These are phyloP conservation scores for Sclerotinia glacialis DNA, from an alignment of 2,329 filamentous ascomycete genomes.

Conservation along the genomic window DNA sequence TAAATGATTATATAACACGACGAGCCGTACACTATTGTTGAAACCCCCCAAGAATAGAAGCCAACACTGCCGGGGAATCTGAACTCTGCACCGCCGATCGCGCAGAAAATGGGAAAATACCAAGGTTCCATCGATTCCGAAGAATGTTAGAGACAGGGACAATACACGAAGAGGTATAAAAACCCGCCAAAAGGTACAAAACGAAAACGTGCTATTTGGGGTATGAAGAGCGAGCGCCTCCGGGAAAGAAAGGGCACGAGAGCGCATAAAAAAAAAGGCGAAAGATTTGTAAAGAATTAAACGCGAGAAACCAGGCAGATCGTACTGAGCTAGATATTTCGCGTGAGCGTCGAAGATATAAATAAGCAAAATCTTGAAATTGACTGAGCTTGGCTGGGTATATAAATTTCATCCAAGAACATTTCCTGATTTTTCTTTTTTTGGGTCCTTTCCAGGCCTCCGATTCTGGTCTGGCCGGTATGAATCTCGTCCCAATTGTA, in stretches of 20 bases:
- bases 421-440: not conserved
- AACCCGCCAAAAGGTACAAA: not conserved
- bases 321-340: constrained; percentile 4
- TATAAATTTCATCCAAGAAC: constrained; percentile 17
- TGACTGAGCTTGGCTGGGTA: constrained; percentile 13
- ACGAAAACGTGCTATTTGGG: constrained; percentile 17
- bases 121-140: not conserved
- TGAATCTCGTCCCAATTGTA: not conserved
- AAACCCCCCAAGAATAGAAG: not conserved
- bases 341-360: constrained; percentile 21
- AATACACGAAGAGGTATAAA: not conserved
- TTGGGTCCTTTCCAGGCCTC: not conserved
- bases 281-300: not conserved
- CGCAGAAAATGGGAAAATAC: not conserved
- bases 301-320: constrained; percentile 1
- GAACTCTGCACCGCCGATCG: not conserved
- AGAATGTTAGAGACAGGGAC: not conserved
- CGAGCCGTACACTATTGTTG: constrained; percentile 6
- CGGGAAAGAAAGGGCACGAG: not conserved
- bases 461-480: not conserved
- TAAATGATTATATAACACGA: constrained; percentile 3
- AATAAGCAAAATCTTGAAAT: not conserved
- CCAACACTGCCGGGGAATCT: not conserved
- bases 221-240: not conserved
- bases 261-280: not conserved